Evolutionary conservation across 192 early-diverging fungal genomes (phyloP).

Genomic region (Umbelopsis sp.): DNA sequence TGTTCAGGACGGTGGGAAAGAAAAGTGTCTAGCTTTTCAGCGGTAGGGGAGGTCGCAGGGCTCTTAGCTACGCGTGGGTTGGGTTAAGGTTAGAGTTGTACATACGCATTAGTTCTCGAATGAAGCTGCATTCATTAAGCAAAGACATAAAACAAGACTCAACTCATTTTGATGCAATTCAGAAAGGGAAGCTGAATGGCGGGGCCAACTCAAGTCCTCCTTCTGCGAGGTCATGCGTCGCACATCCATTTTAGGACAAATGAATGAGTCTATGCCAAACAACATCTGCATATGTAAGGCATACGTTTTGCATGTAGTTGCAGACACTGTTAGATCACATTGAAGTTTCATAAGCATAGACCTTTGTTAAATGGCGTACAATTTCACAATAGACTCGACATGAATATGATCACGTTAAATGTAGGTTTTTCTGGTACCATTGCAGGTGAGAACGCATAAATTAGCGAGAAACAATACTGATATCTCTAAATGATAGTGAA

Average conservation of each 20-base stretch:
- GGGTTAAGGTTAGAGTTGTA: not conserved
- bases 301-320: too few species aligned
- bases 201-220: not conserved
- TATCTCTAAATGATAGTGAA: too few species aligned
- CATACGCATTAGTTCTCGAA: too few species aligned
- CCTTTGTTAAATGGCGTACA: too few species aligned
- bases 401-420: too few species aligned
- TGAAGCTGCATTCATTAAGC: not conserved
- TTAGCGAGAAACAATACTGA: too few species aligned
- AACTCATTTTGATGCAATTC: not conserved
- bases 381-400: too few species aligned
- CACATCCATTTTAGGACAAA: not conserved
- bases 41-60: not conserved
- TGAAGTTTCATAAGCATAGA: too few species aligned
- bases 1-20: slow-evolving; percentile 59
- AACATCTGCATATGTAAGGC: not conserved
- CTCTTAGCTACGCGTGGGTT: not conserved
- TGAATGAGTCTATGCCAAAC: not conserved
- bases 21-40: slow-evolving; percentile 49
- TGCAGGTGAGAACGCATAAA: too few species aligned
- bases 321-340: too few species aligned
- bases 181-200: not conserved
- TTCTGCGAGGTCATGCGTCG: slow-evolving; percentile 3
- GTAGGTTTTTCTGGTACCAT: too few species aligned
- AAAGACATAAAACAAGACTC: not conserved